A percentile compares a stretch with the other conserved stretches of the same genome.
These are phyloP conservation scores for Fusarium zealandicum DNA, from an alignment of 2,329 filamentous ascomycete genomes.

Conservation along the genomic window DNA sequence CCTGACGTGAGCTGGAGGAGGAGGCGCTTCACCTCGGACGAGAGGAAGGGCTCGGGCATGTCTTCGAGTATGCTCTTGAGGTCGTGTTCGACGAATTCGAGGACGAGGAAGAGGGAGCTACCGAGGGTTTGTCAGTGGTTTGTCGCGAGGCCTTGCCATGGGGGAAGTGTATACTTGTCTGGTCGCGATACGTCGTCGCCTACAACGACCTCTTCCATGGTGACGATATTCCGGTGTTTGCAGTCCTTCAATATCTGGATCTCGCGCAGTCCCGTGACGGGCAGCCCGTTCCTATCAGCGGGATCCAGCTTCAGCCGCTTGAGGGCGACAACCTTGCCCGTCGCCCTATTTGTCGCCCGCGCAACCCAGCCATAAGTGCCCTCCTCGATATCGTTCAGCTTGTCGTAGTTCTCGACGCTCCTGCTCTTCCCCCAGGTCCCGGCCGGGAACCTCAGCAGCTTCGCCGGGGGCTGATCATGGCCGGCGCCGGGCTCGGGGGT, in stretches of 20 bases:
- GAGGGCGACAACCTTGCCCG: slow-evolving; percentile 83
- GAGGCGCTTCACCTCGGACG: slow-evolving; percentile 91
- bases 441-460: slow-evolving; percentile 74
- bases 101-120: slow-evolving; percentile 85
- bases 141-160: slow-evolving; percentile 22
- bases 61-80: slow-evolving; percentile 91
- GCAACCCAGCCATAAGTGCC: slow-evolving; percentile 96
- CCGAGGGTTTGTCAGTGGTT: slow-evolving; percentile 21
- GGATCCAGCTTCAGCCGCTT: slow-evolving; percentile 93
- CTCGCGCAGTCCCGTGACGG: slow-evolving; percentile 90
- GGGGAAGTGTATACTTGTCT: slow-evolving; percentile 55
- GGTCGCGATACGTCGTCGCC: slow-evolving; percentile 65
- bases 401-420: slow-evolving; percentile 87
- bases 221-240: slow-evolving; percentile 82
- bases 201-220: slow-evolving; percentile 82
- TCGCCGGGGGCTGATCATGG: slow-evolving; percentile 47
- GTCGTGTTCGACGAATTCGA: slow-evolving; percentile 98
- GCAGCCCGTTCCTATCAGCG: slow-evolving; percentile 76
- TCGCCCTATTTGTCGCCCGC: slow-evolving; percentile 75
- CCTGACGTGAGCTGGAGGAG: slow-evolving; percentile 83
- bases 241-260: slow-evolving; percentile 89
- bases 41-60: slow-evolving; percentile 92
- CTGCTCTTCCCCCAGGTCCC: slow-evolving; percentile 73
- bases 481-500: slow-evolving; percentile 53
- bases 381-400: slow-evolving; percentile 96